These are phyloP conservation scores for Metarhizium anisopliae DNA, from an alignment of 2,329 filamentous ascomycete genomes.

Conservation along the genomic window DNA sequence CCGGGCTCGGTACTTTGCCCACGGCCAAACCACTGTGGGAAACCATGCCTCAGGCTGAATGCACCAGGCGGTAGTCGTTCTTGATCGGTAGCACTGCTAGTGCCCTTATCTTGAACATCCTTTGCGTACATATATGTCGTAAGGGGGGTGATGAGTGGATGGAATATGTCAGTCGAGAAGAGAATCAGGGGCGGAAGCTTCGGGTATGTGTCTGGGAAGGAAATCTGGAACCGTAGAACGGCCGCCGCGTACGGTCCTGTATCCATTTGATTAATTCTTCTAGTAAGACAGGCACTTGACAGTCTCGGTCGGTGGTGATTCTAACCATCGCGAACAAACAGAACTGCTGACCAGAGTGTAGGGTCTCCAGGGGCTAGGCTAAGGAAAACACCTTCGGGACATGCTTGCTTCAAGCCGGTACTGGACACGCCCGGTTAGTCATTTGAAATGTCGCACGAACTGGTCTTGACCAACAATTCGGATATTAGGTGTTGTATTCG, in stretches of 20 bases:
- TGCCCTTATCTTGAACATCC: constrained; percentile 63
- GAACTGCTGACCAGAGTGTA: constrained; percentile 77
- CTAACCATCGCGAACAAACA: constrained; percentile 81
- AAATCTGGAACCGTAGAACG: constrained; percentile 81
- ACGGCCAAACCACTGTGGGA: constrained; percentile 79
- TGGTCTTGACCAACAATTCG: constrained; percentile 60
- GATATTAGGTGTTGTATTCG: constrained; percentile 68
- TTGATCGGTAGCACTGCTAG: constrained; percentile 74
- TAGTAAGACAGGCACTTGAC: not conserved
- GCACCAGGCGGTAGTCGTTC: constrained; percentile 79
- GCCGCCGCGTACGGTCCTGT: constrained; percentile 82
- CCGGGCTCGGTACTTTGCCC: constrained; percentile 31
- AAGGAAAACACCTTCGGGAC: constrained; percentile 81
- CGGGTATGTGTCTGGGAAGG: constrained; percentile 76
- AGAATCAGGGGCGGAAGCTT: constrained; percentile 72
- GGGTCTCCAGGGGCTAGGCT: constrained; percentile 74
- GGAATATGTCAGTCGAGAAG: constrained; percentile 89
- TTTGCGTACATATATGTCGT: constrained; percentile 94
- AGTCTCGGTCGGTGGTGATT: not conserved
- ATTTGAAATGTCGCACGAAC: not conserved
- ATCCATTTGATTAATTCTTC: not conserved
- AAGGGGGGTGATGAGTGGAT: constrained; percentile 82
- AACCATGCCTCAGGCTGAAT: constrained; percentile 84
- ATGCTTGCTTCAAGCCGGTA: constrained; percentile 70
- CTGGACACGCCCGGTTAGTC: constrained; percentile 31